Base-by-base conservation (phyloP, 306 rosid genomes). In the Rosa persica region DNA sequence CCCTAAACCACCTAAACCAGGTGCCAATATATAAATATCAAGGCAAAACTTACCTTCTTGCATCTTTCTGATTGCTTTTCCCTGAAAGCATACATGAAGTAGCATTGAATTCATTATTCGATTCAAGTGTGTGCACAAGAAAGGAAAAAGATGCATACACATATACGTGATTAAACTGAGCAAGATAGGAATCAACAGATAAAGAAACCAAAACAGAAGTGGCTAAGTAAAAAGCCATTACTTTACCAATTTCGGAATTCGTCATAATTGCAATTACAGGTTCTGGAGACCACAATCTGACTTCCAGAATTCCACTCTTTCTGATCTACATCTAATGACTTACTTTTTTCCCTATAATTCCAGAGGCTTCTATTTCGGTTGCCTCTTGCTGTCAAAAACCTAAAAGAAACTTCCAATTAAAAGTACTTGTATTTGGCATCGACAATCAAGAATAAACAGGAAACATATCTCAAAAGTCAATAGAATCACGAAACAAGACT, bases 361-460 rank as follows among this genome's bases (percentile, higher is more conserved):
- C 68, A 66, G 60, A 76, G 79, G 77, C 77, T 77, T 80, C 75
- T 34, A 68, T 72, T 77, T 48, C 23, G 19, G 42, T 72, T 54
- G 65, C 54, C 76, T 70, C 76, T 79, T 23, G 77, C 66, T 46
- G 61, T 72, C 43, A 49, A 52, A 72, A 69, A 72, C 38, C 60
- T 9, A 79, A 79, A 68, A 42, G 47, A 30, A 76, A 62, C 55
- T 61, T 25, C 38, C 48, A 55, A 44, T 27, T 12, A 66, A 67
- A 72, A 36, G 73, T 34, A 74, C 67, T 71, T 77, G 62, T 75
- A 71, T 48, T 79, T 76, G 80, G 73, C 47, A 51, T 67, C 25
- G 70, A 77, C 30, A 48, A 67, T 48, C 40, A 80, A 30, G 78
- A 78, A 83, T 72, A 69, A 64, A 77, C 73, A 16, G 17, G 79